These are phyloP conservation scores for Cladobotryum protrusum DNA, from an alignment of 2,329 filamentous ascomycete species.

Conservation along the genomic window DNA sequence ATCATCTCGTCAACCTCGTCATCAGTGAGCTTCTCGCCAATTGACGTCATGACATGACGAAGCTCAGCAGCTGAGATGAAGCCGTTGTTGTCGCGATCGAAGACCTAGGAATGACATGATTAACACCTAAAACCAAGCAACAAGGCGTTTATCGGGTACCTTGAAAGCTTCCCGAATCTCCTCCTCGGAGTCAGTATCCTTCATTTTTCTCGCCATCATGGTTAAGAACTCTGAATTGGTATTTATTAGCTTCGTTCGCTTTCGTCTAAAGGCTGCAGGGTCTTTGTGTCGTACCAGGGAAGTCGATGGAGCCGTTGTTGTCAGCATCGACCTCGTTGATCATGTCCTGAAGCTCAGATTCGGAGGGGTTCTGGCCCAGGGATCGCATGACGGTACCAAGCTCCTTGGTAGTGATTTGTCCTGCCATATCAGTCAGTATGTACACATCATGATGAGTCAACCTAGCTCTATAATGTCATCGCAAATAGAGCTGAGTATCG, in stretches of 20 bases:
- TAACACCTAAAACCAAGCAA: neutral
- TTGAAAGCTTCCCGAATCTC: conserved; percentile 88
- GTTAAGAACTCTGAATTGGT: conserved; percentile 67
- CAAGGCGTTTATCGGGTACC: conserved; percentile 36
- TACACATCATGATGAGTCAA: neutral
- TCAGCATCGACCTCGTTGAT: conserved; percentile 91
- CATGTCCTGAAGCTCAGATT: conserved; percentile 88
- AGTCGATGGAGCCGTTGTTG: conserved; percentile 90
- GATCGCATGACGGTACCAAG: conserved; percentile 87
- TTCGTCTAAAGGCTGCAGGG: neutral
- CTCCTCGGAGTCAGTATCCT: conserved; percentile 86
- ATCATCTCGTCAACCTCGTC: conserved; percentile 94
- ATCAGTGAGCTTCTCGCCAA: conserved; percentile 85
- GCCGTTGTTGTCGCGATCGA: conserved; percentile 86
- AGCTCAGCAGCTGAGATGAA: conserved; percentile 86
- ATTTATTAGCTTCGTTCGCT: conserved; percentile 2
- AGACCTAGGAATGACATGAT: conserved; percentile 46
- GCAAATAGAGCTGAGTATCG: neutral
- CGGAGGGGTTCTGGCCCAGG: conserved; percentile 81
- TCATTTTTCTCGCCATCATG: conserved; percentile 95
- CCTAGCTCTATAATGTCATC: no score
- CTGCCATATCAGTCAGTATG: conserved; percentile 35
- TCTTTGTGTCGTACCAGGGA: conserved; percentile 59
- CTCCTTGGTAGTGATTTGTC: conserved; percentile 89
- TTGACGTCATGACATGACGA: conserved; percentile 87